Percentiles rank a stretch among this genome's conserved stretches.
These are phyloP conservation scores for Durusdinium trenchii DNA, from an alignment of 73 alveolate genomes.

Conservation along the genomic window DNA sequence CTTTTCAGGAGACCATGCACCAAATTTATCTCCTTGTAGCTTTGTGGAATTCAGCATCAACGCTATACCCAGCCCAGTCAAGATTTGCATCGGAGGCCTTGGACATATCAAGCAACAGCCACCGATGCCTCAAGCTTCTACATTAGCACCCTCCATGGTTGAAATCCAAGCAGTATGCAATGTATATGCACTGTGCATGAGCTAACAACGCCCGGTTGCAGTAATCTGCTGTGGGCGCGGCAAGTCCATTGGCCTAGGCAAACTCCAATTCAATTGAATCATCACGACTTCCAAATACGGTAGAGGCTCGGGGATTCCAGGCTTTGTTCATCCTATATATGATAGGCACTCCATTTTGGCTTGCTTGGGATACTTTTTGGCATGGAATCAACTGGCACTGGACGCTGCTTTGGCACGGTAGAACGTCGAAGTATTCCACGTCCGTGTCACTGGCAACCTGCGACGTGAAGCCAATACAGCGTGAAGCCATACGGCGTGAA, in stretches of 20 bases:
- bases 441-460: slow-evolving; percentile 62
- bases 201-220: background rate
- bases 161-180: no score
- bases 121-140: background rate
- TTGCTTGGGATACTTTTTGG: no score
- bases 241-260: slow-evolving; percentile 32
- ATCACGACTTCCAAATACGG: no score
- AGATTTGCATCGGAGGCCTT: slow-evolving; percentile 28
- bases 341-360: background rate
- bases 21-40: slow-evolving; percentile 44
- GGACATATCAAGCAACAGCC: background rate
- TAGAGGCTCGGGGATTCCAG: no score
- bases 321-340: no score
- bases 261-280: no score
- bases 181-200: background rate
- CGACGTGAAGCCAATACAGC: background rate
- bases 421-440: slow-evolving; percentile 53
- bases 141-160: background rate
- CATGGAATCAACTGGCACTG: no score
- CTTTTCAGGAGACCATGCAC: background rate
- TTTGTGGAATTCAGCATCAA: slow-evolving; percentile 44
- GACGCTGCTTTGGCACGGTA: background rate
- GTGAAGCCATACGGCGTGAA: background rate
- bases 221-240: slow-evolving; percentile 43
- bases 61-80: slow-evolving; percentile 23